These are phyloP conservation scores for Gypsophila paniculata DNA, from an alignment of 179 eudicot species.

Conservation along the genomic window DNA sequence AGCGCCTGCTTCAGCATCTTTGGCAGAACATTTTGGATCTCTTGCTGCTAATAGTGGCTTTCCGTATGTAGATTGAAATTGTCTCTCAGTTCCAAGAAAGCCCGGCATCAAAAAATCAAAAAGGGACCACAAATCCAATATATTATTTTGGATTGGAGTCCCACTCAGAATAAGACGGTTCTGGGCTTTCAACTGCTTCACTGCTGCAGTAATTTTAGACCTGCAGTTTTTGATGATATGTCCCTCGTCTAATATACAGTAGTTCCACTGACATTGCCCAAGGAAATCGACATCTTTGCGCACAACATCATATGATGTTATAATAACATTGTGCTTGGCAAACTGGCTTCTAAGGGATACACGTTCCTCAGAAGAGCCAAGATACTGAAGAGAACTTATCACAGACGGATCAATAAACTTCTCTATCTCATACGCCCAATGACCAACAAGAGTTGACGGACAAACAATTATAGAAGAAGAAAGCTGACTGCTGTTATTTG, in stretches of 20 bases:
- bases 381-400: conserved; percentile 74
- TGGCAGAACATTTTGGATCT: conserved; percentile 96
- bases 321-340: conserved; percentile 64
- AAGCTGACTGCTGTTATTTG: conserved; percentile 34
- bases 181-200: conserved; percentile 90
- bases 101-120: conserved; percentile 99
- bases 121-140: conserved; percentile 96
- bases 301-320: conserved; percentile 95
- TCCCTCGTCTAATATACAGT: conserved; percentile 92
- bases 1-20: conserved; percentile 96
- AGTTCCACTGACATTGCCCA: conserved; percentile 74
- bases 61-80: conserved; percentile 92
- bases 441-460: conserved; percentile 97
- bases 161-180: conserved; percentile 98
- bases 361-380: conserved; percentile 88
- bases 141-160: conserved; percentile 96
- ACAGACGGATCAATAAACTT: conserved; percentile 86
- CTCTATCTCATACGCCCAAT: conserved; percentile 98
- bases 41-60: conserved; percentile 89
- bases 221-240: conserved; percentile 85
- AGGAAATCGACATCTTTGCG: conserved; percentile 94
- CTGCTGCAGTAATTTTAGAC: conserved; percentile 89
- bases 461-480: conserved; percentile 79
- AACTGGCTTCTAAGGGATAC: conserved; percentile 54
- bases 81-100: conserved; percentile 96